Conservation (phyloP, 805 yeast species). For the Kodamaea neixiangensis region DNA sequence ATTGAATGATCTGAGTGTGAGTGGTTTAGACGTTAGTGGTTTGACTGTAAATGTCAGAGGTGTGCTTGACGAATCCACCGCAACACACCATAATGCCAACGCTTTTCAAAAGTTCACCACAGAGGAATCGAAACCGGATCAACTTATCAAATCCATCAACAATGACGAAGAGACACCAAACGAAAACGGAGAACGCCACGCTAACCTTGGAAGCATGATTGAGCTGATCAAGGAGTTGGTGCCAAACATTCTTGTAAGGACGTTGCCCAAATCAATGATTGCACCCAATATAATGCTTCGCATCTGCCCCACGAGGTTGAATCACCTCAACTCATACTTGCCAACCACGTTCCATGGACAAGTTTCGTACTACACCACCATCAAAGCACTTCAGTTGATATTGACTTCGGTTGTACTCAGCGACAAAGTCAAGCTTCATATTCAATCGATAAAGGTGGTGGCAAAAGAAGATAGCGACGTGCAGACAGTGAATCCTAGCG, state of each 20-base stretch:
- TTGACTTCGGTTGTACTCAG: slow-evolving; percentile 57
- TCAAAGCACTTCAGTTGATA: slow-evolving; percentile 56
- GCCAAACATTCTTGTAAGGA: slow-evolving; percentile 50
- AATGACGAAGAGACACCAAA: neutral
- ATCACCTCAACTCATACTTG: slow-evolving; percentile 45
- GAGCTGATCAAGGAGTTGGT: slow-evolving; percentile 48
- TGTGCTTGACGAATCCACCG: neutral
- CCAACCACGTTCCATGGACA: slow-evolving; percentile 57
- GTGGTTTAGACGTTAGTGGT: neutral
- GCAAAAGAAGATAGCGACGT: slow-evolving; percentile 19
- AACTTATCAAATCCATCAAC: neutral
- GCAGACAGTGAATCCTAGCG: slow-evolving; percentile 35
- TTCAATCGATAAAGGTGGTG: slow-evolving; percentile 44
- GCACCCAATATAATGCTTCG: slow-evolving; percentile 52
- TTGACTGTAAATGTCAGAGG: neutral
- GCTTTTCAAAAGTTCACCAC: neutral
- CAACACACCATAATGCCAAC: too few species aligned
- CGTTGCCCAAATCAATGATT: slow-evolving; percentile 47
- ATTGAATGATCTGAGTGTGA: neutral
- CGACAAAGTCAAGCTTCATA: slow-evolving; percentile 54
- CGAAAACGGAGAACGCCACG: slow-evolving; percentile 14
- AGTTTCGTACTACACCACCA: slow-evolving; percentile 54
- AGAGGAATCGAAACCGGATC: neutral
- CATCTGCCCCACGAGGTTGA: slow-evolving; percentile 54
- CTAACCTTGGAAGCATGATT: slow-evolving; percentile 57